These are phyloP conservation scores for Lantana camara DNA, from an alignment of 257 asterid genomes.

Conservation along the genomic window DNA sequence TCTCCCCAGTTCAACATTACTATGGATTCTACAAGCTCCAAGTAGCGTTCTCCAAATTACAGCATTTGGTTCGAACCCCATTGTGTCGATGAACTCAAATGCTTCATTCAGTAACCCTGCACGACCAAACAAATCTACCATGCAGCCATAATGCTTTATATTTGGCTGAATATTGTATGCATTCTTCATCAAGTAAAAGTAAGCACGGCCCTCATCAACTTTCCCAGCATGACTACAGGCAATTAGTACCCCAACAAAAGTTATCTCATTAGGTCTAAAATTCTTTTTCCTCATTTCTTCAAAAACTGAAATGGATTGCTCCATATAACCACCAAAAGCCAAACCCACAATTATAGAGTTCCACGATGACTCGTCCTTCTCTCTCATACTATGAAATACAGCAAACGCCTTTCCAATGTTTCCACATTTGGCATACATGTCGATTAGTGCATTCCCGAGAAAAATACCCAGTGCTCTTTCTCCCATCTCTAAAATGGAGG, in stretches of 20 bases:
- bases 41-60: conserved; percentile 76
- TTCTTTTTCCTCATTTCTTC: conserved; percentile 65
- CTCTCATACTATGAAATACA: conserved; percentile 55
- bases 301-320: conserved; percentile 54
- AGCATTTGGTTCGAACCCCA: conserved; percentile 69
- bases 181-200: conserved; percentile 50
- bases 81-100: conserved; percentile 49
- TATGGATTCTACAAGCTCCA: conserved; percentile 69
- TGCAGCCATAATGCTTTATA: conserved; percentile 67
- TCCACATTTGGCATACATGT: conserved; percentile 82
- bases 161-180: conserved; percentile 51
- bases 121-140: conserved; percentile 76
- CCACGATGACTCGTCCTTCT: conserved; percentile 64
- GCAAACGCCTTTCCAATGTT: conserved; percentile 52
- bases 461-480: conserved; percentile 40
- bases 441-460: conserved; percentile 68
- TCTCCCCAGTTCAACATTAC: conserved; percentile 69
- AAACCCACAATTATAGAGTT: conserved; percentile 61
- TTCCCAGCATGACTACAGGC: conserved; percentile 75
- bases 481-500: conserved; percentile 45
- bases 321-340: conserved; percentile 58
- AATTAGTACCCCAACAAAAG: conserved; percentile 59
- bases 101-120: conserved; percentile 71
- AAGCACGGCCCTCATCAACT: conserved; percentile 57
- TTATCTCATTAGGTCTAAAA: conserved; percentile 55